Conservation (phyloP, 805 yeast genomes). For the Yarrowia sp. region DNA sequence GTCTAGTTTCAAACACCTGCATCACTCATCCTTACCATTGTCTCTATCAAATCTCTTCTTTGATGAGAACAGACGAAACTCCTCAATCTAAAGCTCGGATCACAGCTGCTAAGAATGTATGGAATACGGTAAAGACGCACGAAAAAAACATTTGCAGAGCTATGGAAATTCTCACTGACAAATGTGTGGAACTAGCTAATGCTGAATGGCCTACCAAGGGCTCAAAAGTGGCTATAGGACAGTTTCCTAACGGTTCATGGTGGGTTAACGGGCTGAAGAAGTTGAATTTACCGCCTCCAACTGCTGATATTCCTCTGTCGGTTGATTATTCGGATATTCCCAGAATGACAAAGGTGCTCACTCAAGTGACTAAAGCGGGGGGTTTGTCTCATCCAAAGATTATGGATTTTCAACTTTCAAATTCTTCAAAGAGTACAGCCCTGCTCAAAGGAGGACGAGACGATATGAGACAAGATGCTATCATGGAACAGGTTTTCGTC, state of each 20-base stretch:
- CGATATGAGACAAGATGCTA: constrained; percentile 91
- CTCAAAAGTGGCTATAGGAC: neutral
- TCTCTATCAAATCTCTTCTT: constrained; percentile 46
- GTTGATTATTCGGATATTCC: constrained; percentile 49
- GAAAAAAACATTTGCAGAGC: neutral
- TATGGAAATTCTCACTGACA: constrained; percentile 16
- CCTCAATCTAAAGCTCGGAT: neutral
- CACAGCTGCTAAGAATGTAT: neutral
- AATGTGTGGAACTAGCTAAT: constrained; percentile 11
- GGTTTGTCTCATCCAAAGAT: constrained; percentile 91
- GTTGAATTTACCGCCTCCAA: constrained; percentile 63
- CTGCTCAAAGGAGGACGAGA: constrained; percentile 84
- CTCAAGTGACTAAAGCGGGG: constrained; percentile 61
- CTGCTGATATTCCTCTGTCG: constrained; percentile 41
- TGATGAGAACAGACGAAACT: constrained; percentile 16
- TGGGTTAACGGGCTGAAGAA: constrained; percentile 3
- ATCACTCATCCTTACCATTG: constrained; percentile 70
- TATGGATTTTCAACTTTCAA: constrained; percentile 50
- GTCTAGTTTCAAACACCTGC: constrained; percentile 49
- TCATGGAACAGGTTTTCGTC: constrained; percentile 95
- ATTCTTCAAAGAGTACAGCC: constrained; percentile 59
- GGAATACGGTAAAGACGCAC: neutral
- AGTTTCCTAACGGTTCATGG: constrained; percentile 7
- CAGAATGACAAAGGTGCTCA: constrained; percentile 47
- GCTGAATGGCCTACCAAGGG: neutral